Evolutionary conservation across 176 grass and related monocot genomes (phyloP), one percentile per base, ranked within the genome.

Genomic region (Tillandsia fasciculata): DNA sequence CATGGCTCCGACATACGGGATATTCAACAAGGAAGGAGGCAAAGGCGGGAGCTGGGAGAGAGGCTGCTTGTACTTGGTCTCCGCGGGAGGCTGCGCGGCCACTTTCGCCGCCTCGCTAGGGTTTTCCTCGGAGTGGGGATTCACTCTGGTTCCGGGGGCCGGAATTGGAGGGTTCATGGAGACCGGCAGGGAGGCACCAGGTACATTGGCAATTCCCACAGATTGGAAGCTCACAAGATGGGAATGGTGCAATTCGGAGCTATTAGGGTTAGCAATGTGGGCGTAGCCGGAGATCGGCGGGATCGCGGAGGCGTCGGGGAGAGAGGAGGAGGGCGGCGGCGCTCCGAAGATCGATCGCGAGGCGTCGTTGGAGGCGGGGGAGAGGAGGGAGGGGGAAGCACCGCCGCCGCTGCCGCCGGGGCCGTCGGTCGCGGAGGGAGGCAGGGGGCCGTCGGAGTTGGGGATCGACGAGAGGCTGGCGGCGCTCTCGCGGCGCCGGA

Each of bases 31-130:
- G 20, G 82, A 68, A 9, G 95, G 95, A 2, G 95, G 95, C 51
- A 99, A 86, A 52, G 95, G 95, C 9, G 95, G 90, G 42, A 94
- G 81, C 85, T 99, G 87, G 5, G 94, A 97, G 17, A 97, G 77
- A 6, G 95, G 95, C 78, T 99, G 90, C 58, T 78, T 24, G 71
- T 87, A 94, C 67, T 73, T 99, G 49, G 80, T 58, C 73, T 99
- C 95, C 7, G 20, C 63, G 42, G 73, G 81, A 18, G 82, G 73
- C 65, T 77, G 74, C 11, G 61, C n/a, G 56, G 47, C 51, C 66
- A 53, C 69, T 66, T 77, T 87, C 27, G 80, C 86, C 33, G 47
- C 76, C 57, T 75, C 88, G 66, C 52, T 26, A 0, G 51, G 51
- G 33, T 57, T 78, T 33, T 83, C 83, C 79, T 92, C 85, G 2